A percentile compares a stretch with the other conserved stretches of the same genome.
Conservation (phyloP, 495 filamentous ascomycete genomes). For the Aspergillus wentii region DNA sequence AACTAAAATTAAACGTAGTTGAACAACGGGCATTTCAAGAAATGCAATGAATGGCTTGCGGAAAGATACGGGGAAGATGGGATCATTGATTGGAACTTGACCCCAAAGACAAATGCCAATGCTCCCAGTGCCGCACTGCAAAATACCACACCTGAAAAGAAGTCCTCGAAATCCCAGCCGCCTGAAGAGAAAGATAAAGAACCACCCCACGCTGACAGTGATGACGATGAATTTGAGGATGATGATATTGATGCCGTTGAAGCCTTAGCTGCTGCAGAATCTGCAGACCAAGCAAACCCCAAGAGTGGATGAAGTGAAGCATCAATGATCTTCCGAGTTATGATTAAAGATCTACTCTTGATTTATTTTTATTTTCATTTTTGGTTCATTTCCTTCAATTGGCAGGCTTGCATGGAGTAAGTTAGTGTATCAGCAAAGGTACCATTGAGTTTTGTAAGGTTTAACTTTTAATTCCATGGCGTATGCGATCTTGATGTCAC, state of each 20-base stretch:
- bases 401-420: too few species aligned
- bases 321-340: too few species aligned
- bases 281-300: conserved; percentile 1
- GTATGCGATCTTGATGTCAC: too few species aligned
- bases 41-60: conserved; percentile 85
- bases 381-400: too few species aligned
- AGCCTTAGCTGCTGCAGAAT: conserved; percentile 29
- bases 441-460: too few species aligned
- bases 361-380: too few species aligned
- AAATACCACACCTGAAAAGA: conserved; percentile 4
- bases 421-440: too few species aligned
- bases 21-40: conserved; percentile 79
- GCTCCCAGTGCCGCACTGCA: conserved; percentile 8
- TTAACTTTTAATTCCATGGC: too few species aligned
- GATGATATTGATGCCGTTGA: conserved; percentile 40
- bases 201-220: conserved; percentile 1
- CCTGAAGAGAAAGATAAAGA: conserved; percentile 4
- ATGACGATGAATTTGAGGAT: conserved; percentile 32
- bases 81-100: conserved; percentile 84
- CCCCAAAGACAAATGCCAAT: conserved; percentile 21
- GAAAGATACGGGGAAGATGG: conserved; percentile 69
- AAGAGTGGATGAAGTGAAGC: too few species aligned
- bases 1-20: conserved; percentile 43
- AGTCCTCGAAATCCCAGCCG: not conserved
- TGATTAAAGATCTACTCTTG: too few species aligned